Conservation (phyloP, 2,329 filamentous ascomycete species). For the Acarospora socialis region DNA sequence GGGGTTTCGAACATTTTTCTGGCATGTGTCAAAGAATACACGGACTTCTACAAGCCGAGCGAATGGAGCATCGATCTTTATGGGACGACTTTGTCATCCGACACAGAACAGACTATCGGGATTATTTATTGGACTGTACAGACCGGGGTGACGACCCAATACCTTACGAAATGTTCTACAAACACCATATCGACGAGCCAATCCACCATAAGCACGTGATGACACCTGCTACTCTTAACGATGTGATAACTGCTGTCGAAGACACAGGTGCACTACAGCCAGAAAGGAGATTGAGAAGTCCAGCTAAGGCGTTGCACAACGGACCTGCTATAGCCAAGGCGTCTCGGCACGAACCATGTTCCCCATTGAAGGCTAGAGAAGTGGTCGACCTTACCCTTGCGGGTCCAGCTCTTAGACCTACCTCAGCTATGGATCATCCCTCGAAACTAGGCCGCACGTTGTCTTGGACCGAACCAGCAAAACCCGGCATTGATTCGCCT, state of each 20-base stretch:
- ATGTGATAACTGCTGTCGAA: conserved; percentile 2
- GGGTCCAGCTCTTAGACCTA: too few species aligned
- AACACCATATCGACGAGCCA: conserved; percentile 19
- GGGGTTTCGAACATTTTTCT: conserved; percentile 25
- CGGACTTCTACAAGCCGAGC: conserved; percentile 18
- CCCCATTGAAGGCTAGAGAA: too few species aligned
- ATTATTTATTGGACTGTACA: conserved; percentile 20
- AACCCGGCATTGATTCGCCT: too few species aligned
- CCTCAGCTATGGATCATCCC: too few species aligned
- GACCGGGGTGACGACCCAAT: conserved; percentile 17
- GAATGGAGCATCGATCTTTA: conserved; percentile 23
- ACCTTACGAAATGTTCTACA: conserved; percentile 28
- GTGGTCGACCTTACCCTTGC: too few species aligned
- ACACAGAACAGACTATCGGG: conserved; percentile 24
- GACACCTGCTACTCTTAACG: conserved; percentile 6
- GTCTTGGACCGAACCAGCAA: too few species aligned
- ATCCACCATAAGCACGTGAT: conserved; percentile 16
- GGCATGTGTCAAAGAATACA: conserved; percentile 25
- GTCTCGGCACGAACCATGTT: too few species aligned
- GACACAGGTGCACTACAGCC: too few species aligned
- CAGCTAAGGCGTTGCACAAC: too few species aligned
- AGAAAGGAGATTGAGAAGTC: too few species aligned
- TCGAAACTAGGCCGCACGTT: too few species aligned
- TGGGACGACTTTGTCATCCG: conserved; percentile 34
- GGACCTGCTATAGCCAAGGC: too few species aligned